phyloP scores from a whole-genome alignment of 768 basidiomycete genomes.

The Hygrophorus pudorinus region DNA sequence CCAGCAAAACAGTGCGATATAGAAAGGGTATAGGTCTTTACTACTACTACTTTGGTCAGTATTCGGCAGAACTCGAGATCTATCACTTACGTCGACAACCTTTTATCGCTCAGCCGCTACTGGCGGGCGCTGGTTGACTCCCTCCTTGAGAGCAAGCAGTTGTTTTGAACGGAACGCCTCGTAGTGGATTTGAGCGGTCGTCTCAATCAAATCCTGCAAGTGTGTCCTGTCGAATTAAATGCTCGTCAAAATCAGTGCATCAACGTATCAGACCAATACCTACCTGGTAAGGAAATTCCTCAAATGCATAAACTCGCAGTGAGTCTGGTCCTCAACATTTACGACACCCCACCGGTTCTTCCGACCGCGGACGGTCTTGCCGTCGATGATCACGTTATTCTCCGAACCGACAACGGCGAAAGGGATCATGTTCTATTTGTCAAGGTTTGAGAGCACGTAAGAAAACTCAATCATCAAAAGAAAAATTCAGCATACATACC shows the following conservation, averaged over 20 bases:
- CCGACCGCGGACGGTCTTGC: constrained; percentile 88
- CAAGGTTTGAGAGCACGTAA: neutral
- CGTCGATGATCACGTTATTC: constrained; percentile 89
- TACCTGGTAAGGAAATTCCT: constrained; percentile 93
- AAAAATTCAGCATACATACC: constrained; percentile 32
- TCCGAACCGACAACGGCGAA: constrained; percentile 99
- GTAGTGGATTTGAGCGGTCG: constrained; percentile 97
- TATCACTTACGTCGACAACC: no score
- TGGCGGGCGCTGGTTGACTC: constrained; percentile 63
- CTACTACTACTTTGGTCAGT: no score
- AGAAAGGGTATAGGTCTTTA: no score
- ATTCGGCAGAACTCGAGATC: no score
- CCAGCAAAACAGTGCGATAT: no score
- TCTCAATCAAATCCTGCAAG: constrained; percentile 97
- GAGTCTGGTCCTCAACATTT: constrained; percentile 91
- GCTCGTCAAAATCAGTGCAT: neutral
- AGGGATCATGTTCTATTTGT: constrained; percentile 75
- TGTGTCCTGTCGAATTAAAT: constrained; percentile 55
- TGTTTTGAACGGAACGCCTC: constrained; percentile 99
- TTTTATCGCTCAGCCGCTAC: constrained; percentile 11
- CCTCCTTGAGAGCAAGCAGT: constrained; percentile 92
- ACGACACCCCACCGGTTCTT: constrained; percentile 99
- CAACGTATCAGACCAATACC: constrained; percentile 13
- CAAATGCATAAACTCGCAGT: constrained; percentile 97
- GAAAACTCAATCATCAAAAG: neutral